Evolutionary conservation across 192 early-diverging fungal species (phyloP).

Genomic region (Endogone sp.): DNA sequence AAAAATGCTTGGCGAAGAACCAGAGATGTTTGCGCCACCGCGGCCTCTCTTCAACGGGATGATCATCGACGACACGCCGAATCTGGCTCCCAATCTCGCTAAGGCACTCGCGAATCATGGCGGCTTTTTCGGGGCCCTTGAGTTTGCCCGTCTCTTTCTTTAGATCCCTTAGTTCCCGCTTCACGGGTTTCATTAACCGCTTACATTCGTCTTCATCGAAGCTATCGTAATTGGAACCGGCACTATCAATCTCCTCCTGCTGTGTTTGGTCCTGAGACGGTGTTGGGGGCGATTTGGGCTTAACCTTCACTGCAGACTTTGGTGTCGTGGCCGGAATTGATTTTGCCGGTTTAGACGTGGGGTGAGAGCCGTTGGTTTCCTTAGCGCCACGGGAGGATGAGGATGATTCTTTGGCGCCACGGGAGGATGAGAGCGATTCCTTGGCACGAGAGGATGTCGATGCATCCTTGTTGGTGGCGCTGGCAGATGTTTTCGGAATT

Average conservation of each 20-base stretch:
- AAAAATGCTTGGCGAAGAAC: constrained; percentile 68
- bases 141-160: constrained; percentile 33
- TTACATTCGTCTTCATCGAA: constrained; percentile 65
- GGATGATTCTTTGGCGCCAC: background rate
- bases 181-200: constrained; percentile 63
- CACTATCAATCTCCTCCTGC: constrained; percentile 31
- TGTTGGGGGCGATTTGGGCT: background rate
- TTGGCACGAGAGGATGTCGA: background rate
- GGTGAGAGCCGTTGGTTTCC: background rate
- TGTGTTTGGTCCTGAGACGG: background rate
- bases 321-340: constrained; percentile 16
- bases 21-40: constrained; percentile 53
- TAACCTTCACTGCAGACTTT: constrained; percentile 6
- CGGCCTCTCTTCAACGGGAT: constrained; percentile 12
- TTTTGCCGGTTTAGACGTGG: constrained; percentile 11
- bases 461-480: constrained; percentile 1
- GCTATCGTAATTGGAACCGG: constrained; percentile 36
- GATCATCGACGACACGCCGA: constrained; percentile 25
- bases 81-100: constrained; percentile 54
- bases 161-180: constrained; percentile 50
- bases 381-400: background rate
- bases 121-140: constrained; percentile 30
- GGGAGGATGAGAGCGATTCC: constrained; percentile 4
- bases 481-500: background rate
- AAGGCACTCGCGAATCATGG: constrained; percentile 50